Conservation (phyloP, 139 green algal species). For the Haematococcus lacustris region DNA sequence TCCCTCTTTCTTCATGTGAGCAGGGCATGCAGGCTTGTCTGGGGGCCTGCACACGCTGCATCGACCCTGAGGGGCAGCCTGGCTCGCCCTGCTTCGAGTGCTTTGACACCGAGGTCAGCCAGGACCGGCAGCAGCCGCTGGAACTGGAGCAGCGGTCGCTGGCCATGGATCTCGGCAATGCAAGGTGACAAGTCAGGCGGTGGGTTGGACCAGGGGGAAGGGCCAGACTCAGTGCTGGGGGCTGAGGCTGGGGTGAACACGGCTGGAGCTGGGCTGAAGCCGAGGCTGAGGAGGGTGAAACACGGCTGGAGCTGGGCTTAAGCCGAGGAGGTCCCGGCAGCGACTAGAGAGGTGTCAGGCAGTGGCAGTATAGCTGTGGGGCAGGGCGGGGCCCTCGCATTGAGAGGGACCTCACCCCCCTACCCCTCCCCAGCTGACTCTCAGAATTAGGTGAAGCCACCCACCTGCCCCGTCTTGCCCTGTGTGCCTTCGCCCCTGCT, state of each 20-base stretch:
- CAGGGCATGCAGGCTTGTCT: constrained; percentile 43
- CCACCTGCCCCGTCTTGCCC: not conserved
- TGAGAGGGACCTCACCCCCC: too few species aligned
- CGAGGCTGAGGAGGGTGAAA: too few species aligned
- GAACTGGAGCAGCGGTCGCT: constrained; percentile 35
- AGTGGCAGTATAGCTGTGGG: not conserved
- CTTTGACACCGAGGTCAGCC: constrained; percentile 25
- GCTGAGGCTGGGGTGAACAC: not conserved
- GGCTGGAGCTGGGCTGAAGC: not conserved
- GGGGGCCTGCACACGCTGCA: constrained; percentile 38
- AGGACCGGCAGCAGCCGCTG: not conserved
- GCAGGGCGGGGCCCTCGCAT: too few species aligned
- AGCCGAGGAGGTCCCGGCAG: not conserved
- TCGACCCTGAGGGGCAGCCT: constrained; percentile 1
- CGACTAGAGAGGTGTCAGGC: not conserved
- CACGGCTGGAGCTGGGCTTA: too few species aligned
- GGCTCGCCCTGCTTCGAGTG: constrained; percentile 58
- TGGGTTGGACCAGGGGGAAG: not conserved
- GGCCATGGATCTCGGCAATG: constrained; percentile 79
- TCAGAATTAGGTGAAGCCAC: not conserved
- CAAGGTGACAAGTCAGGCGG: constrained; percentile 30
- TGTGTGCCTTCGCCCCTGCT: not conserved
- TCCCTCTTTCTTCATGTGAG: too few species aligned
- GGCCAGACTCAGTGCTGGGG: not conserved
- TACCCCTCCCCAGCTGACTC: too few species aligned